Conservation (phyloP, 768 basidiomycete species). For the Lactarius akahatsu region DNA sequence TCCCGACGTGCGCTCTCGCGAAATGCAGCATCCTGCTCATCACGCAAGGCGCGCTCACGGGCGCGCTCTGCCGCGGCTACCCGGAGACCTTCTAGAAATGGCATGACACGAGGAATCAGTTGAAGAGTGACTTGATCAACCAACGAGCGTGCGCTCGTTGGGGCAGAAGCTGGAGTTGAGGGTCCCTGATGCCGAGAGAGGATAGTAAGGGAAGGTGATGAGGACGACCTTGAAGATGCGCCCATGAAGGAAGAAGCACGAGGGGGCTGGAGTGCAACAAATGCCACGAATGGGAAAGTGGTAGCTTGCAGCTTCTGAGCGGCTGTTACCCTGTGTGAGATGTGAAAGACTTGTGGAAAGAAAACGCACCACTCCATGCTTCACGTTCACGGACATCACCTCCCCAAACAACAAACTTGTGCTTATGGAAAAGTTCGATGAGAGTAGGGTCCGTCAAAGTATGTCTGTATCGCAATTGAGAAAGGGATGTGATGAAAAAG, state of each 20-base stretch:
- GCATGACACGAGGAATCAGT: slow-evolving; percentile 76
- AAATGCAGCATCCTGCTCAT: slow-evolving; percentile 83
- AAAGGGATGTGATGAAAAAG: not conserved
- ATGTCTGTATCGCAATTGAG: slow-evolving; percentile 42
- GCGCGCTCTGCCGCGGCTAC: slow-evolving; percentile 49
- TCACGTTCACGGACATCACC: slow-evolving; percentile 85
- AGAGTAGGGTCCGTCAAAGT: slow-evolving; percentile 76
- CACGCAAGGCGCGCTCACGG: slow-evolving; percentile 57
- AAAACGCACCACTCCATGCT: slow-evolving; percentile 64
- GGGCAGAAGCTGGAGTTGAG: slow-evolving; percentile 46
- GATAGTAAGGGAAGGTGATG: slow-evolving; percentile 61
- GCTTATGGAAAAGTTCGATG: slow-evolving; percentile 65
- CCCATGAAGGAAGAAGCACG: slow-evolving; percentile 42
- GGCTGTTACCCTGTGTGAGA: slow-evolving; percentile 37
- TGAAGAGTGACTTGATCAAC: slow-evolving; percentile 63
- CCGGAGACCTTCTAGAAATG: slow-evolving; percentile 68
- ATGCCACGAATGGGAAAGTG: slow-evolving; percentile 91
- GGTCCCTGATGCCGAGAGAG: slow-evolving; percentile 83
- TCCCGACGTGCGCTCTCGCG: slow-evolving; percentile 63
- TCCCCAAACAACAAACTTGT: slow-evolving; percentile 85
- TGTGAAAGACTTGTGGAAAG: not conserved
- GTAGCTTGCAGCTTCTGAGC: slow-evolving; percentile 80
- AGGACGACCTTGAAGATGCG: slow-evolving; percentile 34
- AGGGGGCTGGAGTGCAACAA: slow-evolving; percentile 81
- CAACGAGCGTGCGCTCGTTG: slow-evolving; percentile 65